phyloP scores from a whole-genome alignment of 208 protist genomes.

The Leishmania gerbilli region DNA sequence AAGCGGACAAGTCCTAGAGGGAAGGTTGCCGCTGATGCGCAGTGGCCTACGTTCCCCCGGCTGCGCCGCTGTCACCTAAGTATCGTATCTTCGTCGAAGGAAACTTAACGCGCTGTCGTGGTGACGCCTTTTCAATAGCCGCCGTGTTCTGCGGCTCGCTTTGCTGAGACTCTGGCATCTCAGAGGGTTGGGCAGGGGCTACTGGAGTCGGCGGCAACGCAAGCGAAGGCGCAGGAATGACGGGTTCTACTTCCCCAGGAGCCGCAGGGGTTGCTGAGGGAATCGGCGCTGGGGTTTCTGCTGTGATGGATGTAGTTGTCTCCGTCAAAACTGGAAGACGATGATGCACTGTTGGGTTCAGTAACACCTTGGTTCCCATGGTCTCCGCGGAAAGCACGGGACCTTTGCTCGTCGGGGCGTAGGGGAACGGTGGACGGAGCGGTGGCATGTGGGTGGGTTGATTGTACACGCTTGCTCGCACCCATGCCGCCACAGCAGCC shows the following conservation, averaged over 20 bases:
- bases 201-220: not conserved
- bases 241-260: not conserved
- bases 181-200: not conserved
- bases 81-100: slow-evolving; percentile 27
- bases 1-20: not conserved
- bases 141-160: not conserved
- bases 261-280: not conserved
- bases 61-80: not conserved
- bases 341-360: slow-evolving; percentile 3
- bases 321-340: not conserved
- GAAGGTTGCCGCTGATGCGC: not conserved
- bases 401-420: slow-evolving; percentile 19
- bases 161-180: not conserved
- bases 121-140: not conserved
- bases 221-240: not conserved
- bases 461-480: slow-evolving; percentile 45
- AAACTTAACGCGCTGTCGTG: slow-evolving; percentile 21
- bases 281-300: not conserved
- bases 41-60: not conserved
- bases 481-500: slow-evolving; percentile 33
- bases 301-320: not conserved
- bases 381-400: slow-evolving; percentile 26
- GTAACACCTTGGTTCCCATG: slow-evolving; percentile 21
- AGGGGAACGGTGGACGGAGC: slow-evolving; percentile 31
- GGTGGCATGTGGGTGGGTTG: slow-evolving; percentile 35